Evolutionary conservation across 768 basidiomycete genomes (phyloP), one percentile per base, ranked within the genome.

Genomic region (Trametopsis cervina): DNA sequence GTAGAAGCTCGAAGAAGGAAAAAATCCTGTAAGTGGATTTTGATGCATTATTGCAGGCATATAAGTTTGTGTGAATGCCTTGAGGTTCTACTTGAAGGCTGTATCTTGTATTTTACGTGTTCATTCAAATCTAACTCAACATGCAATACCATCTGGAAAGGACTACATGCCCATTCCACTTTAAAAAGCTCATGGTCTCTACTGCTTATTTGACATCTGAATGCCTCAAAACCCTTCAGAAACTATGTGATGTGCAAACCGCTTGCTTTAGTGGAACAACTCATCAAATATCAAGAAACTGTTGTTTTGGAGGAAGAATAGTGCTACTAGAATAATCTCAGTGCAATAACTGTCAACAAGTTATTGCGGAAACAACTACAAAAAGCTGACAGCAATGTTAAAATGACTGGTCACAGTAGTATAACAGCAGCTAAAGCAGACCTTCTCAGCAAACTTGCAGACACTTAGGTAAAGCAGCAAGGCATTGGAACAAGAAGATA

Each of bases 121-220:
- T 37, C 13, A 22, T 7, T 10, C 27, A 54, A 72, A 37, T 69
- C 64, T 52, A 40, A 65, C 11, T 85, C 85, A 1, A 68, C 68
- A 9, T 62, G 69, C 10, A 80, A 89, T 53, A 49, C 59, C 0
- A 40, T 78, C 1, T 91, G 88, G 88, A 65, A 69, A 39, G 63
- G 68, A 0, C 69, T 87, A 36, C 83, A 89, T 56, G 54, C 44
- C 1, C 69, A 78, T 29, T 71, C 75, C 43, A 79, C 86, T 49
- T 50, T 21, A 43, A 24, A 40, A 33, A 18, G 4, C 41, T 23
- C 46, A 9, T 40, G 26, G 42, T 13, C 54, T 49, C 7, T 48
- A 50, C 18, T 29, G 55, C 23, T 64, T 81, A 26, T n/a, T 65
- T 87, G 37, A 78, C 82, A 48, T 65, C 79, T 2, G 78, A 80